Percentiles rank a stretch among this genome's conserved stretches.
These are phyloP conservation scores for Lepraria neglecta DNA, from an alignment of 495 filamentous ascomycete genomes.

Conservation along the genomic window DNA sequence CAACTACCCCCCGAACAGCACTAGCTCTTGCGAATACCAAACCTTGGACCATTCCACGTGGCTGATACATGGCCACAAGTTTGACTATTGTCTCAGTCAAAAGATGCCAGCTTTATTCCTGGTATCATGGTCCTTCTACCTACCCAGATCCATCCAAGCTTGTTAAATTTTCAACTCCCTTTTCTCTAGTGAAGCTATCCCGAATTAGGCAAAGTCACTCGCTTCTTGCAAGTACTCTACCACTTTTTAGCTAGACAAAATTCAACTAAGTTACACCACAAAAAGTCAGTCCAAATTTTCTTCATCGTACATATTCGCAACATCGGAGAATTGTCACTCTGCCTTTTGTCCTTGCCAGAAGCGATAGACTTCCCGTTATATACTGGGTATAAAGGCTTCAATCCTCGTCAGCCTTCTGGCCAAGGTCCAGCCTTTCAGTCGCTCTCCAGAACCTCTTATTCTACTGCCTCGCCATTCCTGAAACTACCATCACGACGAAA, in stretches of 20 bases:
- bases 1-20: not conserved
- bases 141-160: too few species aligned
- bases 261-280: too few species aligned
- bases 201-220: not conserved
- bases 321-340: not conserved
- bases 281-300: not conserved
- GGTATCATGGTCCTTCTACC: slow-evolving; percentile 5
- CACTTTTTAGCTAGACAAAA: too few species aligned
- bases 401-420: too few species aligned
- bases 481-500: too few species aligned
- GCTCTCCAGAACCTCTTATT: too few species aligned
- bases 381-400: too few species aligned
- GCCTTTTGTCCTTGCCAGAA: not conserved
- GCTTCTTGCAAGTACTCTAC: too few species aligned
- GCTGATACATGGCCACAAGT: not conserved
- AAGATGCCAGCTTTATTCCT: not conserved
- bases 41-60: not conserved
- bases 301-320: not conserved
- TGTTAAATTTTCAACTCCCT: too few species aligned
- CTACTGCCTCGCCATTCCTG: too few species aligned
- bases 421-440: too few species aligned
- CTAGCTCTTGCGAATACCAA: not conserved
- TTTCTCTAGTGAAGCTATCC: not conserved
- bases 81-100: not conserved
- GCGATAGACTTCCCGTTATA: not conserved